Evolutionary conservation across 306 rosid genomes (phyloP).

Genomic region (Cicer pinnatifidum): DNA sequence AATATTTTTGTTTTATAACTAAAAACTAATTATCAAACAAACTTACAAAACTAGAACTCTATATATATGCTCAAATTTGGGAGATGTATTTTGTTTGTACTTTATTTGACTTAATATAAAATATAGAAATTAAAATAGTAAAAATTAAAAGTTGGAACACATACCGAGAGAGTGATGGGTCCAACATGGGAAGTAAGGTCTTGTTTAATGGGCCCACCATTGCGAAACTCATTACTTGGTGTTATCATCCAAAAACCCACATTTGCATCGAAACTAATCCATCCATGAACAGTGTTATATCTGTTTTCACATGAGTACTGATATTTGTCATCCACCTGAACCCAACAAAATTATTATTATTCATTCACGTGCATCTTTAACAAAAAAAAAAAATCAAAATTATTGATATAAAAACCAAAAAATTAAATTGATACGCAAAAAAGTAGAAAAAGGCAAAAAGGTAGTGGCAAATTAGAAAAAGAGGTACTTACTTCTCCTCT

Average conservation of each 20-base stretch:
- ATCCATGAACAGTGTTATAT: slow-evolving; percentile 74
- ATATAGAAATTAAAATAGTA: too few species aligned
- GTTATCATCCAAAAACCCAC: slow-evolving; percentile 89
- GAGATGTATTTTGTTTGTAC: not conserved
- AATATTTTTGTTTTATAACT: not conserved
- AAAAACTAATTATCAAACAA: not conserved
- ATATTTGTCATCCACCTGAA: slow-evolving; percentile 93
- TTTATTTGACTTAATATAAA: too few species aligned
- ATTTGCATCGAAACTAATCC: slow-evolving; percentile 58
- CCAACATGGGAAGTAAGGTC: slow-evolving; percentile 94
- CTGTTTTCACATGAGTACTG: slow-evolving; percentile 69
- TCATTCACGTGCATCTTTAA: slow-evolving; percentile 34
- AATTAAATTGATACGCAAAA: not conserved
- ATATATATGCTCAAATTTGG: not conserved
- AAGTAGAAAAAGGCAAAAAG: not conserved
- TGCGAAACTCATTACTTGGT: slow-evolving; percentile 71
- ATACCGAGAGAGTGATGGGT: slow-evolving; percentile 69
- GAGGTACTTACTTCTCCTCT: slow-evolving; percentile 75
- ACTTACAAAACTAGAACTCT: not conserved
- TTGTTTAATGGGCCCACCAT: slow-evolving; percentile 83
- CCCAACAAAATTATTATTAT: slow-evolving; percentile 28
- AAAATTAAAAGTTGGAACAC: not conserved
- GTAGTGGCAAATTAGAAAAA: not conserved
- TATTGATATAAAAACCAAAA: too few species aligned
- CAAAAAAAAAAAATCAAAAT: too few species aligned